Conservation (phyloP, 768 basidiomycete genomes). For the Russula foetens region DNA sequence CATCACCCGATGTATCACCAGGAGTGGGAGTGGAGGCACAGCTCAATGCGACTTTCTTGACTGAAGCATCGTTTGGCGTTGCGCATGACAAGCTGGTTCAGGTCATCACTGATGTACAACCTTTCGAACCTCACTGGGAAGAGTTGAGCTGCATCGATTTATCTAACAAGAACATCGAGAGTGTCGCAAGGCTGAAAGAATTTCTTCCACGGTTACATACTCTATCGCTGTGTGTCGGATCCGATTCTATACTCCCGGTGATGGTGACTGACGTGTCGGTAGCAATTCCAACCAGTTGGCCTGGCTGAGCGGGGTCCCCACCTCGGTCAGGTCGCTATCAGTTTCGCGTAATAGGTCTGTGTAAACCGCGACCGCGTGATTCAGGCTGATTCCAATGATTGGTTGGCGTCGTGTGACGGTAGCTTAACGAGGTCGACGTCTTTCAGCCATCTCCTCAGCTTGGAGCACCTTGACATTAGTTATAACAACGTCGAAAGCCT, state of each 20-base stretch:
- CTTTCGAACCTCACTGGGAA: slow-evolving; percentile 95
- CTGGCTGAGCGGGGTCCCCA: slow-evolving; percentile 76
- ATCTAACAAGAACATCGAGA: slow-evolving; percentile 62
- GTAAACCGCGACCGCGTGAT: neutral
- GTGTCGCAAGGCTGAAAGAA: slow-evolving; percentile 80
- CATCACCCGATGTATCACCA: slow-evolving; percentile 14
- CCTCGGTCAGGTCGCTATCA: slow-evolving; percentile 65
- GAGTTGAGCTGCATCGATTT: slow-evolving; percentile 67
- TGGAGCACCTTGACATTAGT: slow-evolving; percentile 88
- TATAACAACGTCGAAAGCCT: slow-evolving; percentile 84
- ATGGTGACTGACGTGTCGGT: slow-evolving; percentile 11
- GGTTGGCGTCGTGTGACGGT: slow-evolving; percentile 13
- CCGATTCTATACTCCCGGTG: neutral
- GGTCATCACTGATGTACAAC: slow-evolving; percentile 90
- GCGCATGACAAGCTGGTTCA: slow-evolving; percentile 87
- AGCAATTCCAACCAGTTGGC: slow-evolving; percentile 69
- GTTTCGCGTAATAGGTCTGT: slow-evolving; percentile 67
- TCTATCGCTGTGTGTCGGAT: slow-evolving; percentile 59
- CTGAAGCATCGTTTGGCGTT: slow-evolving; percentile 94
- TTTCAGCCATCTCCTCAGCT: slow-evolving; percentile 75
- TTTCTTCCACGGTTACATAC: slow-evolving; percentile 77
- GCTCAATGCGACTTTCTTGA: slow-evolving; percentile 65
- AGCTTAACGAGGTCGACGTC: slow-evolving; percentile 84
- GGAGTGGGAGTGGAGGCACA: slow-evolving; percentile 10
- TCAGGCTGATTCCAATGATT: neutral